These are phyloP conservation scores for Colletotrichum theobromicola DNA, from an alignment of 2,329 filamentous ascomycete genomes.

Conservation along the genomic window DNA sequence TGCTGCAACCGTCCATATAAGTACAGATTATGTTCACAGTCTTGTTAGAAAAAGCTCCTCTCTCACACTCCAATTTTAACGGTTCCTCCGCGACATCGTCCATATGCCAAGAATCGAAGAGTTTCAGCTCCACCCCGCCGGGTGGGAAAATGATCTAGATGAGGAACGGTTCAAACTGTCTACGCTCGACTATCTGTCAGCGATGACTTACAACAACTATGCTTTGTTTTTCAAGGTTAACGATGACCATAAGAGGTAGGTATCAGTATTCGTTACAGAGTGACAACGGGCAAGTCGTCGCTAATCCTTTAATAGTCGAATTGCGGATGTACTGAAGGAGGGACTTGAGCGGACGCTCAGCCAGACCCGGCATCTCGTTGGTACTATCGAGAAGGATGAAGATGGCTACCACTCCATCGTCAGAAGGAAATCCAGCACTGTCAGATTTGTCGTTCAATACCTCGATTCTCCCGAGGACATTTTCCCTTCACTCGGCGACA, in stretches of 20 bases:
- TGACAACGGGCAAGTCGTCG: rapidly evolving
- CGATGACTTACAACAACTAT: slow-evolving; percentile 40
- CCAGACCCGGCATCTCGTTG: slow-evolving; percentile 41
- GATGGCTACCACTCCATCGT: slow-evolving; percentile 39
- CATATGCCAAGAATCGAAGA: slow-evolving; percentile 32
- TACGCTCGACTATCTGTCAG: slow-evolving; percentile 39
- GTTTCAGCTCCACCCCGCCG: slow-evolving; percentile 34
- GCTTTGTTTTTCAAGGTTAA: slow-evolving; percentile 42
- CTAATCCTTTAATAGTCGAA: slow-evolving; percentile 3
- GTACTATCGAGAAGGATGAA: slow-evolving; percentile 42
- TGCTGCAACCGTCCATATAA: no score
- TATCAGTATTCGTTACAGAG: not conserved
- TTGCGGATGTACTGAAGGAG: slow-evolving; percentile 30
- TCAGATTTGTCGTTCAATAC: slow-evolving; percentile 38
- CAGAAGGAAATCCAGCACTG: slow-evolving; percentile 37
- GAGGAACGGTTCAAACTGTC: slow-evolving; percentile 42
- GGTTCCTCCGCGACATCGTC: not conserved
- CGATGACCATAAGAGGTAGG: slow-evolving; percentile 31
- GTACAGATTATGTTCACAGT: not conserved
- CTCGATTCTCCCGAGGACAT: slow-evolving; percentile 32
- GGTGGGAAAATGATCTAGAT: slow-evolving; percentile 41
- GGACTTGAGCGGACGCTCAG: slow-evolving; percentile 41
- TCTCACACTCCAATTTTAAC: not conserved
- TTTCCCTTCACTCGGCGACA: slow-evolving; percentile 36
- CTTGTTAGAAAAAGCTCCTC: not conserved